Conservation (phyloP, 2,329 filamentous ascomycete genomes). For the Neophaeococcomyces aloes region DNA sequence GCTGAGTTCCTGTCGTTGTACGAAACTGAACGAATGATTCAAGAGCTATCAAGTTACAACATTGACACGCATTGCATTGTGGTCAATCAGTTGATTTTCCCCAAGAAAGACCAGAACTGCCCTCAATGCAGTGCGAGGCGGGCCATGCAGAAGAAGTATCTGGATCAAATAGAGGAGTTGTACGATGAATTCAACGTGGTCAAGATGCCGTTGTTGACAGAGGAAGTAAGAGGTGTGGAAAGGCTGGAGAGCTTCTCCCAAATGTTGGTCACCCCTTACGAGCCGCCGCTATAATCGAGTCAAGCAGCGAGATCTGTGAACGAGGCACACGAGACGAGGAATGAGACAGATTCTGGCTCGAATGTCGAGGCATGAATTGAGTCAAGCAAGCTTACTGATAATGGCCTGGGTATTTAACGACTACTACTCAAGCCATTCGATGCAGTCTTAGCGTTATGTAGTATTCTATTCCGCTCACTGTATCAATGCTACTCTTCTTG, state of each 20-base stretch:
- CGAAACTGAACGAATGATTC: slow-evolving; percentile 99
- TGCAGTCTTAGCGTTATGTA: no score
- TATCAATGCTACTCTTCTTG: no score
- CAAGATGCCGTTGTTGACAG: slow-evolving; percentile 90
- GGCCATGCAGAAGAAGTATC: slow-evolving; percentile 99
- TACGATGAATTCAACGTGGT: slow-evolving; percentile 99
- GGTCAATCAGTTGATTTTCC: slow-evolving; percentile 94
- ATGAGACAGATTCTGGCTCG: no score
- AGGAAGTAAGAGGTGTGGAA: slow-evolving; percentile 93
- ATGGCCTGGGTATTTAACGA: no score
- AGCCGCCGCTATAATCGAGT: slow-evolving; percentile 31
- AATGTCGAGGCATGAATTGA: no score
- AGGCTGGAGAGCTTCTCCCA: slow-evolving; percentile 58
- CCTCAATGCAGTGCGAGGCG: slow-evolving; percentile 90
- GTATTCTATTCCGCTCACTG: no score
- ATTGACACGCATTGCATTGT: slow-evolving; percentile 98
- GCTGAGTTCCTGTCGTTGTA: slow-evolving; percentile 94
- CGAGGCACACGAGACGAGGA: no score
- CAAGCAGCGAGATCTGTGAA: no score
- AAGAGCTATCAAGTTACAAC: slow-evolving; percentile 82
- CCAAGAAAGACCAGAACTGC: slow-evolving; percentile 70
- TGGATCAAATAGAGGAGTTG: slow-evolving; percentile 95
- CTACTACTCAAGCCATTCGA: no score
- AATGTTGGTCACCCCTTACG: slow-evolving; percentile 40
- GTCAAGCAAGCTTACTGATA: no score